These are phyloP conservation scores for Selenicereus undatus DNA, from an alignment of 148 eudicot genomes.

Conservation along the genomic window DNA sequence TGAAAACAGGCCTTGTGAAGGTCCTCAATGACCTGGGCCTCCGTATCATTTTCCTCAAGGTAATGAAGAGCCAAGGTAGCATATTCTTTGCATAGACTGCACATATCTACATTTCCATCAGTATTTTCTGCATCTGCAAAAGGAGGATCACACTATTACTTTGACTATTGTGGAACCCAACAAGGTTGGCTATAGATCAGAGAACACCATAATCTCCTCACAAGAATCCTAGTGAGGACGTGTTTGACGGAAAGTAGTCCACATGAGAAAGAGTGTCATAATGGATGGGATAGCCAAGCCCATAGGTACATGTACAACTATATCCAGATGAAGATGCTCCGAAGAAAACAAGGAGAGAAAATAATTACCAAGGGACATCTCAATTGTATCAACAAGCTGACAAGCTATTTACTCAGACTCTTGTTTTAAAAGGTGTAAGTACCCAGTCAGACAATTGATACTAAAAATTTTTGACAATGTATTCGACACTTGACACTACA, in stretches of 20 bases:
- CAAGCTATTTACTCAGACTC: not conserved
- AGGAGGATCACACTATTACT: conserved; percentile 2
- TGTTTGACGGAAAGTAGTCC: not conserved
- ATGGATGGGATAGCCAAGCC: too few relatives aligned
- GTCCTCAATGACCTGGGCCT: conserved; percentile 42
- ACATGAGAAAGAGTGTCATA: not conserved
- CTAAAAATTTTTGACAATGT: not conserved
- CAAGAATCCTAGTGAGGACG: not conserved
- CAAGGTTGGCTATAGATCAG: not conserved
- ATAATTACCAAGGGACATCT: not conserved
- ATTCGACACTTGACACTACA: not conserved
- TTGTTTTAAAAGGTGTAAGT: too few relatives aligned
- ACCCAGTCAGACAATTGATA: not conserved
- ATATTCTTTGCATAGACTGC: conserved; percentile 71
- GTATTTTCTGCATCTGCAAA: conserved; percentile 27
- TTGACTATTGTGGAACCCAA: not conserved
- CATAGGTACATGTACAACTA: too few relatives aligned
- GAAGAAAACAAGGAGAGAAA: not conserved
- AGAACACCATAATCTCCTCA: not conserved
- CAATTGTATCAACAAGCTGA: not conserved
- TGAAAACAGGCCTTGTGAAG: conserved; percentile 72
- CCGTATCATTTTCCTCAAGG: conserved; percentile 60
- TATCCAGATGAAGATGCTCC: too few relatives aligned
- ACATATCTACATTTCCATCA: conserved; percentile 34
- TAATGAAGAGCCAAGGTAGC: conserved; percentile 53